These are phyloP conservation scores for Pichia gijzeniarum DNA, from an alignment of 805 yeast species.

Conservation along the genomic window DNA sequence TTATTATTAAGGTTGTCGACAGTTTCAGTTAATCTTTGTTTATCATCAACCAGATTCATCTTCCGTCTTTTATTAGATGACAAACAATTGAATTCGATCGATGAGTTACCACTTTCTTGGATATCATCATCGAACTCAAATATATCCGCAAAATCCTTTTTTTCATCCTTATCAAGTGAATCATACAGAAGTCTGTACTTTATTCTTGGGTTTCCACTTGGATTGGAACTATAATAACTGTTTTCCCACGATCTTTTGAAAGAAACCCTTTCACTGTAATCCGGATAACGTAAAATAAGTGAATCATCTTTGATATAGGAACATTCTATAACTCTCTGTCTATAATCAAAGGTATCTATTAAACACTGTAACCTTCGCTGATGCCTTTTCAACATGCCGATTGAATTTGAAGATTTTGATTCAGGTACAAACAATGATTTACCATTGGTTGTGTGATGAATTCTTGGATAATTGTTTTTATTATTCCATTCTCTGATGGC, in stretches of 20 bases:
- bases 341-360: conserved; percentile 28
- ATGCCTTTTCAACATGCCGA: conserved; percentile 20
- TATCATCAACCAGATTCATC: neutral
- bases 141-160: neutral
- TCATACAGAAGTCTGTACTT: conserved; percentile 7
- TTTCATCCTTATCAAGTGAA: conserved; percentile 5
- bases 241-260: conserved; percentile 22
- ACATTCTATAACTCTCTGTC: conserved; percentile 25
- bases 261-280: conserved; percentile 21
- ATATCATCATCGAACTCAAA: neutral
- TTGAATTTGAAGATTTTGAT: conserved; percentile 20
- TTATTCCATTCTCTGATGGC: conserved; percentile 72
- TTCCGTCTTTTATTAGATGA: conserved; percentile 3
- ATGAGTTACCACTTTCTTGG: neutral
- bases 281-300: conserved; percentile 1
- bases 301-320: conserved; percentile 15
- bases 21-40: neutral
- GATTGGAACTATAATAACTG: conserved; percentile 11
- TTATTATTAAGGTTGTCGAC: neutral
- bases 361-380: conserved; percentile 27
- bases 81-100: neutral
- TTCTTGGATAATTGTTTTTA: conserved; percentile 47
- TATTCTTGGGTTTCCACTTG: conserved; percentile 4
- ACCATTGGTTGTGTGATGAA: conserved; percentile 61
- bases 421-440: conserved; percentile 79